Percentiles rank a stretch among this genome's conserved stretches.
phyloP scores from a whole-genome alignment of 2,329 filamentous ascomycete genomes.

The Clonostachys chloroleuca region DNA sequence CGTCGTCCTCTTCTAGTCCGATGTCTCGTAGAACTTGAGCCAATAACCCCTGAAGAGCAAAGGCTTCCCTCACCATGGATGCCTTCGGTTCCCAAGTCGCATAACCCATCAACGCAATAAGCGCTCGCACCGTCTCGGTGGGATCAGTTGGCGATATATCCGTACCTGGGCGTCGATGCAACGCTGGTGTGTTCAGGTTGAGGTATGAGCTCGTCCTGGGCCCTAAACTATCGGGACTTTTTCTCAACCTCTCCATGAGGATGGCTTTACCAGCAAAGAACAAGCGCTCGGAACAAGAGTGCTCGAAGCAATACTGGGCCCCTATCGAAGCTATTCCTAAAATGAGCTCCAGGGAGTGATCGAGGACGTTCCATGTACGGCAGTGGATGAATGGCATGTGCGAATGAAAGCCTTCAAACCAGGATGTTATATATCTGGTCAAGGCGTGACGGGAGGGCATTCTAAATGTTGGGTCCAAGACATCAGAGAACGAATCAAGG shows the following conservation, averaged over 20 bases:
- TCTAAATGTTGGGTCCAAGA: conserved; percentile 19
- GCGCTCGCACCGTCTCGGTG: conserved; percentile 22
- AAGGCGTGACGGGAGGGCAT: conserved; percentile 28
- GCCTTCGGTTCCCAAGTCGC: conserved; percentile 29
- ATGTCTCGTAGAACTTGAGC: conserved; percentile 24
- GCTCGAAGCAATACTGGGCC: conserved; percentile 31
- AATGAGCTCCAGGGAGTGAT: conserved; percentile 22
- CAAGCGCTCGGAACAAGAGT: conserved; percentile 21
- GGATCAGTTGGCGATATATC: conserved; percentile 13
- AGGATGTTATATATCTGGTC: conserved; percentile 25
- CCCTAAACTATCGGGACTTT: conserved; percentile 13
- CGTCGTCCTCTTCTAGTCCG: conserved; percentile 19
- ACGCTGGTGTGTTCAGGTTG: conserved; percentile 2
- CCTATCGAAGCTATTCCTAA: conserved; percentile 24
- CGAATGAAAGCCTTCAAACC: conserved; percentile 27
- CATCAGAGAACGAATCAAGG: conserved; percentile 17
- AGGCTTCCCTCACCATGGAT: conserved; percentile 24
- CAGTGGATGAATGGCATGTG: conserved; percentile 31
- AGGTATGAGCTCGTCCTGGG: conserved; percentile 16
- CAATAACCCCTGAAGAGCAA: conserved; percentile 22
- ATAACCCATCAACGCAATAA: conserved; percentile 29
- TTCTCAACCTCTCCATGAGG: conserved; percentile 18
- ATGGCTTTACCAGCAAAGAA: conserved; percentile 24
- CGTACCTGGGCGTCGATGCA: neutral
- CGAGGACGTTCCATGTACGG: conserved; percentile 21